These are phyloP conservation scores for Butyriboletus loyo DNA, from an alignment of 768 basidiomycete genomes.

Conservation along the genomic window DNA sequence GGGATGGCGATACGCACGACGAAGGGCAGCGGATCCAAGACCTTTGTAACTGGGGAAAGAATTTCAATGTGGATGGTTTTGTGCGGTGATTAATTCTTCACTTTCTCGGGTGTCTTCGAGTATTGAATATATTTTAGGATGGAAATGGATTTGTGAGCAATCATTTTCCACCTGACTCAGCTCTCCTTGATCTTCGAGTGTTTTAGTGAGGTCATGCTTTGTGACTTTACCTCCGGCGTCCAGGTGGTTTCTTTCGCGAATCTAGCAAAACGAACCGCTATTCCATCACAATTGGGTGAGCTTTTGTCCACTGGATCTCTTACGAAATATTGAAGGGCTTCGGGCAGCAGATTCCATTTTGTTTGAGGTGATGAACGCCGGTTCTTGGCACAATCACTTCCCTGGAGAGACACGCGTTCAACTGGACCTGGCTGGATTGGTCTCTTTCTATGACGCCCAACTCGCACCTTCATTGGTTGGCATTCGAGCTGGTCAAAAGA, in stretches of 20 bases:
- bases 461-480: conserved; percentile 31
- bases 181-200: neutral
- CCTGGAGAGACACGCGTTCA: conserved; percentile 36
- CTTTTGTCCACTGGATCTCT: neutral
- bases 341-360: neutral
- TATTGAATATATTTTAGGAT: conserved; percentile 16
- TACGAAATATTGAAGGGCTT: neutral
- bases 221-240: conserved; percentile 27
- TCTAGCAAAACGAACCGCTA: neutral
- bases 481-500: conserved; percentile 22
- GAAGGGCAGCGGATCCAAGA: conserved; percentile 37
- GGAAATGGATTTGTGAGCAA: conserved; percentile 32
- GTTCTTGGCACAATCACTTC: conserved; percentile 33
- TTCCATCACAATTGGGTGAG: neutral
- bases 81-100: conserved; percentile 36
- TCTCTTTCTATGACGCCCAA: conserved; percentile 37
- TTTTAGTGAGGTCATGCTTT: conserved; percentile 36
- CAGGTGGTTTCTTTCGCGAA: conserved; percentile 20
- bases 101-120: neutral
- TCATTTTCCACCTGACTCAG: neutral
- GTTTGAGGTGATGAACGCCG: conserved; percentile 14
- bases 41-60: conserved; percentile 44
- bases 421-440: conserved; percentile 32
- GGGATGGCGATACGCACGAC: no score
- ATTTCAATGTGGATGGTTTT: conserved; percentile 43